These are phyloP conservation scores for Chenopodium formosanum DNA, from an alignment of 148 eudicot species.

Conservation along the genomic window DNA sequence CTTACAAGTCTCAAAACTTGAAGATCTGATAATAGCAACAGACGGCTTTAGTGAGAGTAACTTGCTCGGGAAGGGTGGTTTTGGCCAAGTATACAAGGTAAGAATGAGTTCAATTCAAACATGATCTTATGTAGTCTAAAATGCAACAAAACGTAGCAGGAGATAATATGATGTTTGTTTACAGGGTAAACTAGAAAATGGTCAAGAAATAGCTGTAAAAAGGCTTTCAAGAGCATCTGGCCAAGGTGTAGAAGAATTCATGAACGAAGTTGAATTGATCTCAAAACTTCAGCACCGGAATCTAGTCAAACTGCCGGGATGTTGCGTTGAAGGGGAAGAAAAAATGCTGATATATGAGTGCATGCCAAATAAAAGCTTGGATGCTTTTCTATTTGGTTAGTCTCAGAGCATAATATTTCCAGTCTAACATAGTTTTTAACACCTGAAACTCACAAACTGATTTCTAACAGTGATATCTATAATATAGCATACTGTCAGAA, in stretches of 20 bases:
- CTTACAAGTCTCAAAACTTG: constrained; percentile 33
- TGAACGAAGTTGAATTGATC: constrained; percentile 49
- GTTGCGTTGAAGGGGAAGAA: constrained; percentile 48
- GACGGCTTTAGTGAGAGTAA: constrained; percentile 35
- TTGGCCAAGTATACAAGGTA: constrained; percentile 55
- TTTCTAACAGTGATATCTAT: neutral
- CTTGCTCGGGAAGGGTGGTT: constrained; percentile 55
- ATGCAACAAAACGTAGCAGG: neutral
- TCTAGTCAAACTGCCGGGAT: constrained; percentile 50
- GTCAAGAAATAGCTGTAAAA: constrained; percentile 49
- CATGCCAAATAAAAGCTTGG: constrained; percentile 57
- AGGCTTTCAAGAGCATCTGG: constrained; percentile 52
- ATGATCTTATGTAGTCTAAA: neutral
- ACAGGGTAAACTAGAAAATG: constrained; percentile 43
- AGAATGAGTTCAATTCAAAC: neutral
- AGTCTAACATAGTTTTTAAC: neutral
- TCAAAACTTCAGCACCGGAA: constrained; percentile 60
- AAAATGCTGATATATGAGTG: constrained; percentile 48
- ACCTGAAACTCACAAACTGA: neutral
- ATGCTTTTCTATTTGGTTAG: constrained; percentile 50
- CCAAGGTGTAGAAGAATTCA: constrained; percentile 52
- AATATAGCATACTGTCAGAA: neutral
- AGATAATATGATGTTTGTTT: neutral
- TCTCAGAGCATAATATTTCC: constrained; percentile 14
- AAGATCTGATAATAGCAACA: constrained; percentile 35